Base-by-base conservation (phyloP, 352 stramenopile species). In the Globisporangium takayamanum region DNA sequence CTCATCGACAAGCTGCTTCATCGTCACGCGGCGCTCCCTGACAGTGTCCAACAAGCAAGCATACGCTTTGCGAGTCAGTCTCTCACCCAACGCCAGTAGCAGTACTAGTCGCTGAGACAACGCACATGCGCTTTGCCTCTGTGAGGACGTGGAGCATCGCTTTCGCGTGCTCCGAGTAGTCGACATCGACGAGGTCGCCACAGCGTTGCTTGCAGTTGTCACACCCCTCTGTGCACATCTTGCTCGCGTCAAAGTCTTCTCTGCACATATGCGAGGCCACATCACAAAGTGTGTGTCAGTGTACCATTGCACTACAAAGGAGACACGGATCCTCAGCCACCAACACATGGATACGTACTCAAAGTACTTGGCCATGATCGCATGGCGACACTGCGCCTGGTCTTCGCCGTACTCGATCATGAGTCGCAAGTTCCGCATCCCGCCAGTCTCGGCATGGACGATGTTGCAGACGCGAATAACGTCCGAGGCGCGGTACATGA, bases 401-500 rank as follows among this genome's bases (percentile, higher is more conserved):
- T 79, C 64, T 52, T 77, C 66, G 44, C 76, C 78, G 44, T 88
- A 89, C 49, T 81, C 73, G 45, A 85, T 81, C 69, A 92, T 89
- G 20, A 74, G 64, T 6, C 72, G 66, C 53, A 92, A 60, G 48
- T 87, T 88, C 11, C 70, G 73, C 57, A 88, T 87, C 0, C 82
- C 80, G 2, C 84, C 78, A 14, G 74, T 62, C 62, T 87, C 76
- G 12, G 67, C 66, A 41, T 89, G 77, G 0, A 86, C 78, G 51
- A 92, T 84, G 28, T 77, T 81, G 45, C 69, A 78, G 4, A 92
- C 80, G n/a, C 76, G 76, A 26, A 84, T 57, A 2, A 92, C 86
- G 62, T 97, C 92, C 12, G 73, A 77, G 0, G 72, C 57, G 12
- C 72, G 73, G 57, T 96, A 98, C 67, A 96, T 84, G 28, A 98